Base-by-base conservation (phyloP, 192 early-diverging fungal genomes). In the Coemansia sp. region DNA sequence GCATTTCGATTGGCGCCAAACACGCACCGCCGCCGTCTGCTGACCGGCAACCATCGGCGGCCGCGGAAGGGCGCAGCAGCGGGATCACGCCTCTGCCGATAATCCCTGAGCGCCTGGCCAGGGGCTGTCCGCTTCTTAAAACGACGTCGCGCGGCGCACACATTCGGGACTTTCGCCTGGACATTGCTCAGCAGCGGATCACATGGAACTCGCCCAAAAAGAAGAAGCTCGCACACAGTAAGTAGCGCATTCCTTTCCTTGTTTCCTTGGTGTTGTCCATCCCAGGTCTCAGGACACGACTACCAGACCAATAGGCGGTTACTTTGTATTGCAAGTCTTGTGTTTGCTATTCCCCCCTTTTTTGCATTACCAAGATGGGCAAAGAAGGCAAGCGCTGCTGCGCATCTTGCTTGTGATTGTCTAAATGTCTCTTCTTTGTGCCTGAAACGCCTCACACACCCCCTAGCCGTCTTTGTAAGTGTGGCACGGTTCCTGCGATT, bases 191-290 rank as follows among this genome's bases (percentile, higher is more conserved):
- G 63, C 81, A 83, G 63, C 75, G 81, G 20, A 69, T 83, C 67
- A 78, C 74, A 41, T 83, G 81, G 81, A 57, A 83, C 61, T 83
- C 81, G 45, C 75, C 64, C 34, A 83, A 83, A 46, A 83, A 83
- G 64, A 76, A 74, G 55, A 82, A 82, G 64, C 79, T 76, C 20
- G 79, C 79, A 46, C 71, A 82, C 38, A 74, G 78, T 81, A 81
- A 69, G 78, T 80, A 52, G 40, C 25, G n/a, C 9, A 20, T 38
- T 9, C n/a, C 45, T 34, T 22, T 46, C 34, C 19, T 23, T 49
- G 19, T 19, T 50, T 23, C 9, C 11, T 23, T 50, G 22, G 6
- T 46, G 43, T 46, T 15, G 6, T 14, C n/a, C n/a, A n/a, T n/a
- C 45, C 45, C 48, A 50, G 48, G 22, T 23, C 48, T 50, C 48